phyloP scores from a whole-genome alignment of 257 asterid genomes.

The Vinca minor region DNA sequence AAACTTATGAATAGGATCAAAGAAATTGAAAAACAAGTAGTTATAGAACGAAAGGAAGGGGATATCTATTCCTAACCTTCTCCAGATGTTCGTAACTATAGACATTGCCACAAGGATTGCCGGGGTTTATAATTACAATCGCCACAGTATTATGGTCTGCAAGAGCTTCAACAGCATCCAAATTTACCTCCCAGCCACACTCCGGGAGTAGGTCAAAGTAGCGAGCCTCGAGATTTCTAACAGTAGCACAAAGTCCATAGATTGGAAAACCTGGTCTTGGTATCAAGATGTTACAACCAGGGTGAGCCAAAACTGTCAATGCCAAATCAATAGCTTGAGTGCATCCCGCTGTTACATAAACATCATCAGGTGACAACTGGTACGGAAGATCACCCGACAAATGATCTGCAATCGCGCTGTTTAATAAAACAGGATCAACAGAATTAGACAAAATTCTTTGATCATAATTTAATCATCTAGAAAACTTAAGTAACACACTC shows the following conservation, averaged over 20 bases:
- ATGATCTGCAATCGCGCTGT: constrained; percentile 74
- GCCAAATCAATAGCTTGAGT: constrained; percentile 81
- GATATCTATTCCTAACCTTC: constrained; percentile 35
- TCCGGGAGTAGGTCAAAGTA: constrained; percentile 60
- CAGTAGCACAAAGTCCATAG: constrained; percentile 61
- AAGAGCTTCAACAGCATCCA: constrained; percentile 46
- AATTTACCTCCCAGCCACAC: constrained; percentile 70
- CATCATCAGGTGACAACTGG: constrained; percentile 48
- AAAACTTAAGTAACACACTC: too few relatives aligned
- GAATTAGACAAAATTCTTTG: neutral
- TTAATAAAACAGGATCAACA: neutral
- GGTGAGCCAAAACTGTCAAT: constrained; percentile 49
- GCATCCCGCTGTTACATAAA: constrained; percentile 72
- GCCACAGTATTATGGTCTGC: constrained; percentile 77
- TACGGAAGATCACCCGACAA: constrained; percentile 61
- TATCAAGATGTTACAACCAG: constrained; percentile 63
- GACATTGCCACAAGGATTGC: constrained; percentile 91
- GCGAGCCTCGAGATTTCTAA: constrained; percentile 51
- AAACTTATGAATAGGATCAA: too few relatives aligned
- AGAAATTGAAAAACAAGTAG: neutral
- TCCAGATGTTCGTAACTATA: constrained; percentile 51
- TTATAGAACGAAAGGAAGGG: neutral
- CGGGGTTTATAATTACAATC: constrained; percentile 73
- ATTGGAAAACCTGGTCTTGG: constrained; percentile 87
- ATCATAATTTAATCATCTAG: too few relatives aligned